phyloP scores from a whole-genome alignment of 2,329 filamentous ascomycete species.

The Geosmithia putterillii region DNA sequence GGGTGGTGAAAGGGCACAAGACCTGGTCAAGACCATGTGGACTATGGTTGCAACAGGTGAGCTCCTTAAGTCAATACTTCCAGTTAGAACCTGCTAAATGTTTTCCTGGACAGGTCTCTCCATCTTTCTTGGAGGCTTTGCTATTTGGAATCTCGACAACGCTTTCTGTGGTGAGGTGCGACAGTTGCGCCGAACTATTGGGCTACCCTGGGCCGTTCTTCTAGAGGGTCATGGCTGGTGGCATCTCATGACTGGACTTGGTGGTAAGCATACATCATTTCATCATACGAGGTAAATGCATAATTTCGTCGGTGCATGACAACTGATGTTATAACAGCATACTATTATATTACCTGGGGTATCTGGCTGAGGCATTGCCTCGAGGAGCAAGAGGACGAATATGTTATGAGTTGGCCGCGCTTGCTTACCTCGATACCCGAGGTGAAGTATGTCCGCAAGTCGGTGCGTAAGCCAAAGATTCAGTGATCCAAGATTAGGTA shows the following conservation, averaged over 20 bases:
- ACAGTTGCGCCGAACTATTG: slow-evolving; percentile 49
- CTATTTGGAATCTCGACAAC: slow-evolving; percentile 71
- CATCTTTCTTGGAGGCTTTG: slow-evolving; percentile 64
- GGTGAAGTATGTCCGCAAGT: slow-evolving; percentile 19
- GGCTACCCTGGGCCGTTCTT: slow-evolving; percentile 59
- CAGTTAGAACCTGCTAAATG: background rate
- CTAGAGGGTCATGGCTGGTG: slow-evolving; percentile 48
- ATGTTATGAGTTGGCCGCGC: slow-evolving; percentile 56
- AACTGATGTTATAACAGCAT: slow-evolving; percentile 36
- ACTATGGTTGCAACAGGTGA: slow-evolving; percentile 48
- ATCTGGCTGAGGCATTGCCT: slow-evolving; percentile 71
- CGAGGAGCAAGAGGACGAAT: slow-evolving; percentile 61
- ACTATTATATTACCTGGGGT: slow-evolving; percentile 76
- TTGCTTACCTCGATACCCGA: slow-evolving; percentile 40
- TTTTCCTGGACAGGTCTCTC: slow-evolving; percentile 24
- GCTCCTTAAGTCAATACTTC: slow-evolving; percentile 2
- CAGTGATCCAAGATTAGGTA: background rate
- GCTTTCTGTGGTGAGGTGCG: slow-evolving; percentile 57
- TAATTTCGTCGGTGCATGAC: background rate
- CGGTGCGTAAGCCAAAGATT: slow-evolving; percentile 6
- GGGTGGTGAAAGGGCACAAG: slow-evolving; percentile 34
- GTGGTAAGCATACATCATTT: slow-evolving; percentile 17
- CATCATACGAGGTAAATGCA: background rate
- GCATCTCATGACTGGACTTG: slow-evolving; percentile 72
- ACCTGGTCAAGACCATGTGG: slow-evolving; percentile 56